Conservation (phyloP, 495 filamentous ascomycete genomes). For the Tirmania nivea region DNA sequence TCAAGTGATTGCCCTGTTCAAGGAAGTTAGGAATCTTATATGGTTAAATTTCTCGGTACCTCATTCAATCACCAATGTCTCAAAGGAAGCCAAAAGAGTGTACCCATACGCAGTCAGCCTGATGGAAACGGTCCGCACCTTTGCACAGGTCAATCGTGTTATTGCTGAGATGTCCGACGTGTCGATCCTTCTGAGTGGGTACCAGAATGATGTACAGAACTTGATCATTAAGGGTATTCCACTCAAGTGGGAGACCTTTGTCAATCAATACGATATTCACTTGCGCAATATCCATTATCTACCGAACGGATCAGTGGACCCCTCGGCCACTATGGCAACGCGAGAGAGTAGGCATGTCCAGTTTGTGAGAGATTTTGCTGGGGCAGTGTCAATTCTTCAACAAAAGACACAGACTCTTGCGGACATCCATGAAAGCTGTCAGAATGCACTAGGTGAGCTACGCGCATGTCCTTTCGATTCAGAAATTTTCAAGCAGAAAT, state of each 20-base stretch:
- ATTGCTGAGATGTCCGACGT: conserved; percentile 71
- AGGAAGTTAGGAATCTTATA: conserved; percentile 88
- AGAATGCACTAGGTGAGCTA: conserved; percentile 64
- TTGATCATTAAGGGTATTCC: conserved; percentile 70
- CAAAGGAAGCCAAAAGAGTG: conserved; percentile 88
- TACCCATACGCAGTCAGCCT: conserved; percentile 94
- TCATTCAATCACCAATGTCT: conserved; percentile 79
- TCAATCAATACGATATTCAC: conserved; percentile 85
- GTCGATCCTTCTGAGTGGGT: conserved; percentile 65
- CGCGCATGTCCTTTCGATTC: conserved; percentile 63
- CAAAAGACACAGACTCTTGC: conserved; percentile 57
- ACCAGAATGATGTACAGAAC: conserved; percentile 64
- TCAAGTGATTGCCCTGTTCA: conserved; percentile 91
- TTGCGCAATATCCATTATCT: conserved; percentile 43
- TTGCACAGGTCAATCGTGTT: conserved; percentile 61
- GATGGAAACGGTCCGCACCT: conserved; percentile 89
- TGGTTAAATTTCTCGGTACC: conserved; percentile 88
- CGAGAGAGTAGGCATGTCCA: conserved; percentile 84
- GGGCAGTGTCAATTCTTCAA: conserved; percentile 64
- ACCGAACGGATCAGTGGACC: conserved; percentile 38
- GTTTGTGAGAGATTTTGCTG: conserved; percentile 82
- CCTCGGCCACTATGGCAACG: conserved; percentile 29
- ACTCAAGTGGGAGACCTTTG: conserved; percentile 88
- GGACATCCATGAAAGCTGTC: conserved; percentile 58
- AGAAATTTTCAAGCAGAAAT: conserved; percentile 48